A percentile compares a stretch with the other conserved stretches of the same genome.
These are phyloP conservation scores for Oldenlandia corymbosa DNA, from an alignment of 257 asterid species.

Conservation along the genomic window DNA sequence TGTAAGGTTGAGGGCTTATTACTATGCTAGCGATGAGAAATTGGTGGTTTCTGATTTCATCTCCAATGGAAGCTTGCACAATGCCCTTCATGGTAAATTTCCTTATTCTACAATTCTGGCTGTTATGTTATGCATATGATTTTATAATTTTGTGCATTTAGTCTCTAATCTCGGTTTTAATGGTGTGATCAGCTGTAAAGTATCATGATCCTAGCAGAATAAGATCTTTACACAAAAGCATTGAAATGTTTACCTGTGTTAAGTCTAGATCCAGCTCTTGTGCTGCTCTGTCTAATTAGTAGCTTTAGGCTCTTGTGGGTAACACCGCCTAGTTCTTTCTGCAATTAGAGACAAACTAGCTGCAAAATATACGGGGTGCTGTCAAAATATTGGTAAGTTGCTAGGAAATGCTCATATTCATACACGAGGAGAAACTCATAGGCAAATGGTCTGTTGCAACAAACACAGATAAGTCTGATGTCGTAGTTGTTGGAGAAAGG, in stretches of 20 bases:
- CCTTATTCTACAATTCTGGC: neutral
- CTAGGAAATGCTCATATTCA: neutral
- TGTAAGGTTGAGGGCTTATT: conserved; percentile 79
- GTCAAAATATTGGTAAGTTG: neutral
- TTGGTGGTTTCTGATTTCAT: conserved; percentile 73
- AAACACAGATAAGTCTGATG: neutral
- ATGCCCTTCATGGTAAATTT: conserved; percentile 71
- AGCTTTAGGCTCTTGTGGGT: neutral
- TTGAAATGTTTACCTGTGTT: neutral
- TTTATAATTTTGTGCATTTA: neutral
- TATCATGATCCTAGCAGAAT: neutral
- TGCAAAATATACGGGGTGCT: too few relatives aligned
- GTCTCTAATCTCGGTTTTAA: too few relatives aligned
- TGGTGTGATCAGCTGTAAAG: too few relatives aligned
- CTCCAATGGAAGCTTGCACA: conserved; percentile 66
- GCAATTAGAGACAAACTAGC: neutral
- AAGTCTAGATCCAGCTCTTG: neutral
- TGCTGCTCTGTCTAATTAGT: neutral
- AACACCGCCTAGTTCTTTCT: neutral
- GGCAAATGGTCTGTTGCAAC: too few relatives aligned
- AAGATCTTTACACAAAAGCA: neutral
- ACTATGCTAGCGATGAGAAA: conserved; percentile 86
- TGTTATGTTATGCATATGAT: too few relatives aligned
- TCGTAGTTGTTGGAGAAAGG: neutral
- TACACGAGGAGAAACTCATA: neutral